phyloP scores from a whole-genome alignment of 257 asterid genomes.

The Solanum acaule region DNA sequence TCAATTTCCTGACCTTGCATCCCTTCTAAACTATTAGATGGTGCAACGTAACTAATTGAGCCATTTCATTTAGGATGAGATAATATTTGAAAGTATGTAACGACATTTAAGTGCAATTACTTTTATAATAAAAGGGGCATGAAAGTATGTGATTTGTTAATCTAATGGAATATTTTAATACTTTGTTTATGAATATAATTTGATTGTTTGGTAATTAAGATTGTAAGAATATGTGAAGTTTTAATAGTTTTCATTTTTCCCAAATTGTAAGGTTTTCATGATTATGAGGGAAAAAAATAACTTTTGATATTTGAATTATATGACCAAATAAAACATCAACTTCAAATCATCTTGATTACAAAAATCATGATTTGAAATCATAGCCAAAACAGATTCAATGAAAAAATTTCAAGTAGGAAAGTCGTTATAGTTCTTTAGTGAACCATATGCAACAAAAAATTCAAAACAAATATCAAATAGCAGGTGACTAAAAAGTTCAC shows the following conservation, averaged over 20 bases:
- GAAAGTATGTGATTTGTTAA: not conserved
- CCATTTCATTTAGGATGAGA: not conserved
- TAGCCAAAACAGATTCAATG: accelerated
- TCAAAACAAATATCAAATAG: not conserved
- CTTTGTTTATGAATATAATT: not conserved
- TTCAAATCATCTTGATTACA: not conserved
- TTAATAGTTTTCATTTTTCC: accelerated
- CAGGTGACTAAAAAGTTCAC: accelerated
- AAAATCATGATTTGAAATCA: not conserved
- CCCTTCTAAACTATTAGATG: not conserved
- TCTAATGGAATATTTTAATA: too few relatives aligned
- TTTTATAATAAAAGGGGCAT: not conserved
- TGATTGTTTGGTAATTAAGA: not conserved
- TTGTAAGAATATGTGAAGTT: not conserved
- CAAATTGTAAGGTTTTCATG: not conserved
- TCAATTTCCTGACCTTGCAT: not conserved
- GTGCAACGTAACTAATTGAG: not conserved
- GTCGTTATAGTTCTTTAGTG: not conserved
- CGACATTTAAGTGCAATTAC: not conserved
- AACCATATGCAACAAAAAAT: too few relatives aligned
- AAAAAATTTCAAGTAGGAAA: too few relatives aligned
- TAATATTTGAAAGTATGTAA: not conserved
- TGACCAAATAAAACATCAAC: not conserved
- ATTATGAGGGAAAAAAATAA: accelerated
- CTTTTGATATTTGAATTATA: not conserved